phyloP scores from a whole-genome alignment of 1,284 basidiomycete genomes.

The Volvariella volvacea region DNA sequence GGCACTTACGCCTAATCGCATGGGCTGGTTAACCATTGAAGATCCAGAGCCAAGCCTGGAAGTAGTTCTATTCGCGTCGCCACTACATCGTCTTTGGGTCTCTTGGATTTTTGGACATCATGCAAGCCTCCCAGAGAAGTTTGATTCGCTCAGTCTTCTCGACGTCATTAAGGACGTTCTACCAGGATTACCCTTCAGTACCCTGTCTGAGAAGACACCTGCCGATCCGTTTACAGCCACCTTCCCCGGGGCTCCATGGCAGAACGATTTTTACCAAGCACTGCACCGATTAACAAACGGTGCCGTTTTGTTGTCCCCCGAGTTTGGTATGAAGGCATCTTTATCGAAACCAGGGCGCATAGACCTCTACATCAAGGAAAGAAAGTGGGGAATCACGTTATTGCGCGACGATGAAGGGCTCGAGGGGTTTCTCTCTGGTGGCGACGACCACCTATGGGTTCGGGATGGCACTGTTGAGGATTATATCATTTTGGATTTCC shows the following conservation, averaged over 20 bases:
- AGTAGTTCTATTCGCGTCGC: no score
- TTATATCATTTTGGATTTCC: constrained; percentile 11
- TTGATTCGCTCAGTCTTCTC: no score
- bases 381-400: constrained; percentile 9
- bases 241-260: constrained; percentile 9
- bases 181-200: no score
- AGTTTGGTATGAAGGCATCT: constrained; percentile 3
- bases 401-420: constrained; percentile 4
- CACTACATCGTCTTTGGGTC: no score
- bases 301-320: constrained; percentile 6
- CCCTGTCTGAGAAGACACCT: no score
- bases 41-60: no score
- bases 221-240: no score
- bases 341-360: constrained; percentile 6
- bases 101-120: no score
- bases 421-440: constrained; percentile 2
- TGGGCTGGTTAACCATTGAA: no score
- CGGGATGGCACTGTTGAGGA: constrained; percentile 5
- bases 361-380: constrained; percentile 8
- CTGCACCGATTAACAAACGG: constrained; percentile 5
- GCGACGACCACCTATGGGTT: neutral
- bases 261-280: constrained; percentile 11
- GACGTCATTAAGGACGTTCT: no score
- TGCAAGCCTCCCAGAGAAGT: no score
- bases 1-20: no score